Evolutionary conservation across 2,329 filamentous ascomycete genomes (phyloP).

Genomic region (Aphanocladium album): DNA sequence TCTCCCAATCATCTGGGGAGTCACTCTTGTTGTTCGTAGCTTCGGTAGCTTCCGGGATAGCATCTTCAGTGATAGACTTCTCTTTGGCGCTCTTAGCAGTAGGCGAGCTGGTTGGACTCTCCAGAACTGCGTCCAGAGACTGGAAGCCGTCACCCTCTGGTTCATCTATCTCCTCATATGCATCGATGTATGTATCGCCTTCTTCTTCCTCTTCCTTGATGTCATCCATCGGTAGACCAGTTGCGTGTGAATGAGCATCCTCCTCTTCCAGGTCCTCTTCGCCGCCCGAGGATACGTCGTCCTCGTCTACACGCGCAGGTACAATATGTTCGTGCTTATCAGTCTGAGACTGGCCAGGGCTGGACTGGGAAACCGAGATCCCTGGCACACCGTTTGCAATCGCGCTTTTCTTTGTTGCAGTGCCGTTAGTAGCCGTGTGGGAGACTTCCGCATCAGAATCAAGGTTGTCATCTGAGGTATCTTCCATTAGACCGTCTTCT

Average conservation of each 20-base stretch:
- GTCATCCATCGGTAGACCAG: slow-evolving; percentile 26
- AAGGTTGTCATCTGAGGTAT: slow-evolving; percentile 13
- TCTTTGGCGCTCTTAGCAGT: background rate
- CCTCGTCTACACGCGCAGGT: slow-evolving; percentile 48
- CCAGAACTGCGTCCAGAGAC: slow-evolving; percentile 67
- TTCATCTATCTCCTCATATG: slow-evolving; percentile 67
- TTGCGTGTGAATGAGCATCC: background rate
- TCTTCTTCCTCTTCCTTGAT: slow-evolving; percentile 44
- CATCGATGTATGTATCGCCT: slow-evolving; percentile 63
- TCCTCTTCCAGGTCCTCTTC: slow-evolving; percentile 11
- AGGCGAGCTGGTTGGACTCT: slow-evolving; percentile 43
- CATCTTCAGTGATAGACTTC: background rate
- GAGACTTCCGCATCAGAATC: background rate
- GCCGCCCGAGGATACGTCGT: slow-evolving; percentile 17
- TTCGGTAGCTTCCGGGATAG: slow-evolving; percentile 5
- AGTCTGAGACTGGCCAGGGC: slow-evolving; percentile 25
- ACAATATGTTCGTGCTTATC: slow-evolving; percentile 16
- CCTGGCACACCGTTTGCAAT: slow-evolving; percentile 28
- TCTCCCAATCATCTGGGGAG: slow-evolving; percentile 54
- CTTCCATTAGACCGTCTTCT: slow-evolving; percentile 23
- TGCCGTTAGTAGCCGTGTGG: slow-evolving; percentile 13
- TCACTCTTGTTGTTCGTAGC: background rate
- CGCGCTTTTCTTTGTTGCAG: background rate
- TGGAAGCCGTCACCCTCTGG: slow-evolving; percentile 62
- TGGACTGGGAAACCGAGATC: slow-evolving; percentile 43